A percentile compares a stretch with the other conserved stretches of the same genome.
phyloP scores from a whole-genome alignment of 139 green algal species.

The Micractinium sp. region DNA sequence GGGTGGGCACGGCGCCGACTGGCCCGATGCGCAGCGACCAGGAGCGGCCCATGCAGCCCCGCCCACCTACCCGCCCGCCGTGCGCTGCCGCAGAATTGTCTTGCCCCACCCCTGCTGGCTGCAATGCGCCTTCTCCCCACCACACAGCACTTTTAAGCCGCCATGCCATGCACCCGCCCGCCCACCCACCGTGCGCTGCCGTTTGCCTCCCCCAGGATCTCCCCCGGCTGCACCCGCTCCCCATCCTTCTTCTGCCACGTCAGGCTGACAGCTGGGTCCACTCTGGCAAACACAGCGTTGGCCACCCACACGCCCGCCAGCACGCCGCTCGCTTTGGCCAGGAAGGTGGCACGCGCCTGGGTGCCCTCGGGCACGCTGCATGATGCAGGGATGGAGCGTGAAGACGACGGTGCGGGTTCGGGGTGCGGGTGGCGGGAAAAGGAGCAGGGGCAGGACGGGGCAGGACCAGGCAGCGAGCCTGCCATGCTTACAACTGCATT shows the following conservation, averaged over 20 bases:
- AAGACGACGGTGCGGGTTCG: neutral
- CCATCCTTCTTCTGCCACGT: conserved; percentile 63
- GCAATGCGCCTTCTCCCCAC: neutral
- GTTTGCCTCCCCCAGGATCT: conserved; percentile 81
- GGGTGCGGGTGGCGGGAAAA: neutral
- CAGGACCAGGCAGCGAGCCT: neutral
- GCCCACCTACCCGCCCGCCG: too few relatives aligned
- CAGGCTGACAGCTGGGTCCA: conserved; percentile 83
- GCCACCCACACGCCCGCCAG: conserved; percentile 90
- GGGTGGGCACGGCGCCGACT: too few relatives aligned
- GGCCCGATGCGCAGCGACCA: neutral
- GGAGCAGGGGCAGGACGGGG: neutral
- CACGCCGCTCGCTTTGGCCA: conserved; percentile 91
- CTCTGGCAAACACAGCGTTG: conserved; percentile 77
- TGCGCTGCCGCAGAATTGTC: neutral
- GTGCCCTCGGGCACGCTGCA: conserved; percentile 79
- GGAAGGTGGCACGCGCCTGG: conserved; percentile 81
- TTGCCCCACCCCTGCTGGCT: neutral
- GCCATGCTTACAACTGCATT: too few relatives aligned
- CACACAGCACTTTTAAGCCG: neutral
- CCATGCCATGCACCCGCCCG: neutral
- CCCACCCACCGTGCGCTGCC: neutral
- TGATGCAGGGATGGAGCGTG: too few relatives aligned
- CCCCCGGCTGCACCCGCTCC: conserved; percentile 57
- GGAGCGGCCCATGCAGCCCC: neutral